Evolutionary conservation across 495 filamentous ascomycete genomes (phyloP).

Genomic region (Aspergillus olivimuriae): DNA sequence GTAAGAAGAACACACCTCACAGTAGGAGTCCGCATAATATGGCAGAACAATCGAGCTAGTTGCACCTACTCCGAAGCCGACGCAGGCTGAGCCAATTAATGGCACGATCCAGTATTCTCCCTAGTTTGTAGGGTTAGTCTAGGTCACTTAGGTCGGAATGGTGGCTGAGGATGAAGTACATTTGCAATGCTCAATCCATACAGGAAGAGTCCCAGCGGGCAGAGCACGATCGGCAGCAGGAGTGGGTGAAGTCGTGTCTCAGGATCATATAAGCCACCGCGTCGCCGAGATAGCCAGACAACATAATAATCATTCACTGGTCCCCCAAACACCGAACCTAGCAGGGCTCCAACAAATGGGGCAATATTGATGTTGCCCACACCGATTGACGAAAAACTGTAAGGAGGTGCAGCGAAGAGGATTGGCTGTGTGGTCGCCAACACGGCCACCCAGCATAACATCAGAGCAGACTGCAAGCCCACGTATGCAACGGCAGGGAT

Average conservation of each 20-base stretch:
- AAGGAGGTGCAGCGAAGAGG: constrained; percentile 21
- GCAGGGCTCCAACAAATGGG: constrained; percentile 21
- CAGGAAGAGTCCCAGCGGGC: constrained; percentile 13
- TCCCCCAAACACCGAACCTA: constrained; percentile 23
- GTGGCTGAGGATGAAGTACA: background rate
- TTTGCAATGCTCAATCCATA: constrained; percentile 22
- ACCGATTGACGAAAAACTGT: constrained; percentile 25
- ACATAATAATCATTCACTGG: constrained; percentile 27
- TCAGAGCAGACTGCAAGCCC: constrained; percentile 21
- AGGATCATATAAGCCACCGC: constrained; percentile 24
- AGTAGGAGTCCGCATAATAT: constrained; percentile 21
- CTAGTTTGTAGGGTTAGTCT: background rate
- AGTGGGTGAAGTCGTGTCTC: constrained; percentile 21
- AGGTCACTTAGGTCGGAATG: background rate
- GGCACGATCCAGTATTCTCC: constrained; percentile 13
- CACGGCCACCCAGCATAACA: constrained; percentile 22
- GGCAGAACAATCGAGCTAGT: constrained; percentile 15
- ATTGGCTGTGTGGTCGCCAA: constrained; percentile 20
- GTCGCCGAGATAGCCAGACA: constrained; percentile 18
- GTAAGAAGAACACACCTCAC: constrained; percentile 12
- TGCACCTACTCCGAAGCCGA: constrained; percentile 10
- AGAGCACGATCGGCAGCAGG: constrained; percentile 10
- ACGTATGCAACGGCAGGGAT: constrained; percentile 26
- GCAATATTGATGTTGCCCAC: constrained; percentile 32
- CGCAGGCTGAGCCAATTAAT: constrained; percentile 13